Percentiles rank a stretch among this genome's conserved stretches.
These are phyloP conservation scores for Corynespora cassiicola DNA, from an alignment of 2,329 filamentous ascomycete species.

Conservation along the genomic window DNA sequence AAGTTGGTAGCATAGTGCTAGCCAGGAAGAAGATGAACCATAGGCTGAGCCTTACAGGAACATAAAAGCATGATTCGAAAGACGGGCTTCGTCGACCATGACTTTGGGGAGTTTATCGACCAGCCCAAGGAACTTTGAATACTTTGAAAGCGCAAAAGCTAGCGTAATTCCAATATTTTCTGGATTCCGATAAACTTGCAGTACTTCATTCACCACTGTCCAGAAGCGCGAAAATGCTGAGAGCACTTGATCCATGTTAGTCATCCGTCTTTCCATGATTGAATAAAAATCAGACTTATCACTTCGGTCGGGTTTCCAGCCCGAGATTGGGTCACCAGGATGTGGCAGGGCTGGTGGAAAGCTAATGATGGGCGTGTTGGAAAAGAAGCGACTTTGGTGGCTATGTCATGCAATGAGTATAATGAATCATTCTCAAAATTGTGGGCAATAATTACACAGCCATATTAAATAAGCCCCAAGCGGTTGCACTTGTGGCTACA, in stretches of 20 bases:
- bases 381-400: too few species aligned
- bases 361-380: too few species aligned
- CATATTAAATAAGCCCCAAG: slow-evolving; percentile 19
- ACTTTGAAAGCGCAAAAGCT: slow-evolving; percentile 17
- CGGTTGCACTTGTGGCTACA: slow-evolving; percentile 12
- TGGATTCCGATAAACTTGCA: slow-evolving; percentile 13
- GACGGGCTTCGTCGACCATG: slow-evolving; percentile 7
- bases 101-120: slow-evolving; percentile 5
- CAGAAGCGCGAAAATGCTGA: slow-evolving; percentile 14
- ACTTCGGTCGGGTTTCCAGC: too few species aligned
- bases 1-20: too few species aligned
- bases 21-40: too few species aligned
- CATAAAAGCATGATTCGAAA: slow-evolving; percentile 13
- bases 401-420: too few species aligned
- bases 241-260: slow-evolving; percentile 8
- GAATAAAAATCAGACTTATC: too few species aligned
- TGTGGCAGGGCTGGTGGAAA: too few species aligned
- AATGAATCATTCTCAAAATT: too few species aligned
- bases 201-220: slow-evolving; percentile 13
- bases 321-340: too few species aligned
- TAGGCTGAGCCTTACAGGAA: too few species aligned
- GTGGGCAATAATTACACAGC: slow-evolving; percentile 18
- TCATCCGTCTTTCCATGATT: not conserved
- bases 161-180: slow-evolving; percentile 10
- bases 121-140: slow-evolving; percentile 10